Evolutionary conservation across 371 early-diverging fungal species (phyloP).

Genomic region (Mortierella sp.): DNA sequence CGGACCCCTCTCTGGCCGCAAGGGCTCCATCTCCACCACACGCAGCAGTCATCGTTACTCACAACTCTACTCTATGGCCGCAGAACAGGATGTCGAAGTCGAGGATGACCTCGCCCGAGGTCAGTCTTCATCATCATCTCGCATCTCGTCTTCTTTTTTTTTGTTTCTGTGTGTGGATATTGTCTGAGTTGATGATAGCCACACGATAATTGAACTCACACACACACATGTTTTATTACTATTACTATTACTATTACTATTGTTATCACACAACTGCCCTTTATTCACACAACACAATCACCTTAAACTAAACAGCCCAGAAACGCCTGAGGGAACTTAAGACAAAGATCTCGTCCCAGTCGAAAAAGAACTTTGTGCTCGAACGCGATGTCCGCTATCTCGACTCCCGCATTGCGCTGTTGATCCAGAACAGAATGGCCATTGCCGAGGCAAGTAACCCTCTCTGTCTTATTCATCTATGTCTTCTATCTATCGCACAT

Average conservation of each 20-base stretch:
- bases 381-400: conserved; percentile 95
- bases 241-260: not conserved
- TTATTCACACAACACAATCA: not conserved
- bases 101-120: conserved; percentile 92
- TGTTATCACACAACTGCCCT: not conserved
- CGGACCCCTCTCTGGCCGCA: conserved; percentile 36
- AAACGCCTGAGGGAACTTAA: conserved; percentile 89
- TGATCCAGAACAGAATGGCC: conserved; percentile 96
- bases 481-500: not conserved
- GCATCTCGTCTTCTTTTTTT: conserved; percentile 7
- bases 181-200: not conserved
- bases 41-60: conserved; percentile 78
- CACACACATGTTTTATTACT: not conserved
- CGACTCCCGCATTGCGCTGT: conserved; percentile 92
- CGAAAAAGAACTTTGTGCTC: conserved; percentile 95
- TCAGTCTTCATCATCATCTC: conserved; percentile 44
- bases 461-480: not conserved
- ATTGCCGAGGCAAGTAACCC: conserved; percentile 76
- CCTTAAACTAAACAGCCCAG: conserved; percentile 72
- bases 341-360: conserved; percentile 90
- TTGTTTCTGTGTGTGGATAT: not conserved
- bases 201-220: no score
- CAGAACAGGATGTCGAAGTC: conserved; percentile 93
- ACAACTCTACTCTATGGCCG: conserved; percentile 93
- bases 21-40: conserved; percentile 56